Evolutionary conservation across 345 rosid genomes (phyloP), one percentile per base, ranked within the genome.

Genomic region (Camelina laxa): DNA sequence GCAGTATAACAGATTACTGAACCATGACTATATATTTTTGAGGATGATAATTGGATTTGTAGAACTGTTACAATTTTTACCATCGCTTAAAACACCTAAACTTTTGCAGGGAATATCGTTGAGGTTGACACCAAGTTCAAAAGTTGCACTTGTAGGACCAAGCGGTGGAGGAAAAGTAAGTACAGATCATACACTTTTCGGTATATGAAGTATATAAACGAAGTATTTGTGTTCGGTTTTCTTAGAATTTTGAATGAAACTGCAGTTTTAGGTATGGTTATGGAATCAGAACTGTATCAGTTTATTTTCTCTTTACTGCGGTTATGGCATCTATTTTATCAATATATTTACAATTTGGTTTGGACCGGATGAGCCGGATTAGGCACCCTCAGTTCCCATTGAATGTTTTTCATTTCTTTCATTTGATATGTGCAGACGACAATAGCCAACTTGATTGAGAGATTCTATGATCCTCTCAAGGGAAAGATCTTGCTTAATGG

Each of bases 81-180:
- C 5, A 35, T 71, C 9, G 7, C 67, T 27, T 48, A 9, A 60
- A 48, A 42, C 16, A 16, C 20, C 7, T 1, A 4, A 31, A 13
- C 31, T 2, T 31, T 31, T 72, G 63, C 88, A 94, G 98, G 97
- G 98, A 42, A 89, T 91, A 84, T 76, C 93, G 33, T 80, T 91
- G 78, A 91, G 91, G 82, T 80, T 94, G 80, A 81, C 80, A 48
- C 90, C 97, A 30, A 96, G 91, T 72, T 86, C 96, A 39, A 94
- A 91, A 85, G 85, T 88, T 67, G 98, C 98, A 20, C 95, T 91
- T 38, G 98, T 94, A 22, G 98, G 98, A 71, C 98, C 95, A 51
- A 94, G 97, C 68, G 98, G 98, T 67, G 98, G 98, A 12, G 98
- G 98, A 72, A 94, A 94, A 82, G 96, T 94, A 86, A 80, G 24